Base-by-base conservation (phyloP, 2,329 filamentous ascomycete species). In the Dothiorella sarmentorum region DNA sequence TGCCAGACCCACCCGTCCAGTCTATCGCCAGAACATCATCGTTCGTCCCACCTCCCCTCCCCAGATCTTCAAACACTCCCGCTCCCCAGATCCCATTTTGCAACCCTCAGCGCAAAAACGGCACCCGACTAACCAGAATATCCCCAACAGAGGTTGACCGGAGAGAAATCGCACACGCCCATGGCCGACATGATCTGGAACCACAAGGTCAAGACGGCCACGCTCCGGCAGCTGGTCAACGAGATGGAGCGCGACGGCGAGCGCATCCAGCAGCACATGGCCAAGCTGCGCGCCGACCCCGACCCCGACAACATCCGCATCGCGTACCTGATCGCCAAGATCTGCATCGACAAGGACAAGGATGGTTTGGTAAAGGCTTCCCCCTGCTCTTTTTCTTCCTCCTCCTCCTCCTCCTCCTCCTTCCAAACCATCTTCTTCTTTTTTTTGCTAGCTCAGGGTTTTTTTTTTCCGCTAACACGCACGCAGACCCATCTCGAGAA, bases 241-340 rank as follows among this genome's bases (percentile, higher is more conserved):
- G 40, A 13, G 10, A n/a, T 26, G 10, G 20, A 43, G 18, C 13
- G n/a, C 20, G 13, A 99, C 40, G 22, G 20, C n/a, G 5, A 13
- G 40, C 40, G 40, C 20, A n/a, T 43, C 20, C 4, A 10, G 20
- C 20, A 13, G 40, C 20, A 6, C n/a, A 9, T 27, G 40, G 35
- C n/a, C n/a, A n/a, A n/a, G n/a, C n/a, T n/a, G 17, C 35, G 35
- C 35, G 35, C 15, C 10, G 4, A 11, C 22, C 3, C 9, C 10
- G 20, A n/a, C n/a, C 20, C 20, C 10, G 6, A 13, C 31, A 20
- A 51, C 31, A 18, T 10, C 31, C 31, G 47, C 7, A 7, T 38
- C 5, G 31, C 33, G 47, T 51, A 35, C 31, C 15, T 51, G 47
- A 51, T 51, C 3, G 22, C 33, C 31, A 20, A 22, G 18, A 20